Percentiles rank a stretch among this genome's conserved stretches.
Conservation (phyloP, 2,329 filamentous ascomycete species). For the Hypoxylon sp. region DNA sequence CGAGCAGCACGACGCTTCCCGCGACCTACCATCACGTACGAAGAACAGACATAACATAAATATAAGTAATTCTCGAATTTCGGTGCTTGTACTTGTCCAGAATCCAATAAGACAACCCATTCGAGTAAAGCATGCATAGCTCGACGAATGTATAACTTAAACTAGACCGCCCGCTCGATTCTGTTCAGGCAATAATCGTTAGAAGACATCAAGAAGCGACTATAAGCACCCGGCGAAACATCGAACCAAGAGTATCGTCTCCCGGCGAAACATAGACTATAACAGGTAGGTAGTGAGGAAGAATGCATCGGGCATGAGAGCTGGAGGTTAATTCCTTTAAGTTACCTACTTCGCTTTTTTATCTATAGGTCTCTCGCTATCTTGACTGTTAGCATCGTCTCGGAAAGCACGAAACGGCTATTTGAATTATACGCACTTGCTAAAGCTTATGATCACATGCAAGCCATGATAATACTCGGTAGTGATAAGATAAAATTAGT, state of each 20-base stretch:
- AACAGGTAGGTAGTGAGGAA: too few relatives aligned
- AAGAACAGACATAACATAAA: background rate
- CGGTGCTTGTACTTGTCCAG: background rate
- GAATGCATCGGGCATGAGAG: too few relatives aligned
- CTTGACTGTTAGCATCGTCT: background rate
- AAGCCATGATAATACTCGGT: background rate
- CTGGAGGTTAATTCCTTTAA: background rate
- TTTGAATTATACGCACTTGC: background rate
- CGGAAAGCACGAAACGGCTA: background rate
- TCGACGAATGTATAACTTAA: background rate
- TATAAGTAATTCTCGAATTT: background rate
- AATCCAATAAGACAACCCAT: background rate
- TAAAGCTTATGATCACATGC: background rate
- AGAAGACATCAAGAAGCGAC: background rate
- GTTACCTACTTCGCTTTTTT: background rate
- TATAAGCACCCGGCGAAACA: too few relatives aligned
- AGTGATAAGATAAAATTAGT: too few relatives aligned
- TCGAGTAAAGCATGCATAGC: background rate
- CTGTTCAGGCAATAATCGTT: background rate
- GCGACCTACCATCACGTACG: constrained; percentile 2
- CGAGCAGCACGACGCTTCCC: constrained; percentile 1
- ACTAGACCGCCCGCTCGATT: background rate
- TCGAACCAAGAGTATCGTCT: too few relatives aligned
- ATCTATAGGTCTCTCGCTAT: background rate
- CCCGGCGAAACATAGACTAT: too few relatives aligned